Conservation (phyloP, 164 flowering plant species). For the Vitis rotundifolia region DNA sequence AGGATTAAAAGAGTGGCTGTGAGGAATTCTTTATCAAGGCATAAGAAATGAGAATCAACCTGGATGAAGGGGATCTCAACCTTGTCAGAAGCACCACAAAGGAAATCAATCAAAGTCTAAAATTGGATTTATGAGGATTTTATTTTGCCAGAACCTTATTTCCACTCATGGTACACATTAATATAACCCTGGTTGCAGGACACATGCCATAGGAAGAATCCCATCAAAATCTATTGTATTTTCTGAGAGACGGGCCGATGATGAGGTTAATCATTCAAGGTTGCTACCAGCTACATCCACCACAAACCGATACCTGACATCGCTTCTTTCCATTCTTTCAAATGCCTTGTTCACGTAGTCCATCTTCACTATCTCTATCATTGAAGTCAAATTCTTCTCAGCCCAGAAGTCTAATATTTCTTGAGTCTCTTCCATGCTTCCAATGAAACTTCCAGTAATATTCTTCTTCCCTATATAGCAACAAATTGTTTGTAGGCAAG, state of each 20-base stretch:
- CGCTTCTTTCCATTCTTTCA: constrained; percentile 55
- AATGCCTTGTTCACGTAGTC: constrained; percentile 50
- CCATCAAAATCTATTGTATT: background rate
- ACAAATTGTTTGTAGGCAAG: background rate
- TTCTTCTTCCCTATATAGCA: constrained; percentile 35
- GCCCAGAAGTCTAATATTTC: constrained; percentile 48
- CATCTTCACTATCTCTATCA: constrained; percentile 51
- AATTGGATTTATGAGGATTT: too few species aligned
- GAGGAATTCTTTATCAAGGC: too few species aligned
- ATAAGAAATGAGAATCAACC: too few species aligned
- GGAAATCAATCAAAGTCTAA: too few species aligned
- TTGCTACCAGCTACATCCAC: constrained; percentile 50
- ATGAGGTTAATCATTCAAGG: constrained; percentile 15
- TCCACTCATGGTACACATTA: too few species aligned
- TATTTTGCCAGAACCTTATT: too few species aligned
- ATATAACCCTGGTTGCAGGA: too few species aligned
- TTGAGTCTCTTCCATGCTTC: constrained; percentile 53
- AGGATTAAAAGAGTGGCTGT: too few species aligned
- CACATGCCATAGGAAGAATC: too few species aligned
- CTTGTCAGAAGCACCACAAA: too few species aligned
- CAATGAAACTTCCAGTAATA: constrained; percentile 48
- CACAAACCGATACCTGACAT: constrained; percentile 58
- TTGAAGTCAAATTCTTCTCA: constrained; percentile 37
- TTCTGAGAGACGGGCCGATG: background rate
- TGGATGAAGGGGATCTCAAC: too few species aligned